Conservation (phyloP, 768 basidiomycete species). For the Tylopilus felleus region DNA sequence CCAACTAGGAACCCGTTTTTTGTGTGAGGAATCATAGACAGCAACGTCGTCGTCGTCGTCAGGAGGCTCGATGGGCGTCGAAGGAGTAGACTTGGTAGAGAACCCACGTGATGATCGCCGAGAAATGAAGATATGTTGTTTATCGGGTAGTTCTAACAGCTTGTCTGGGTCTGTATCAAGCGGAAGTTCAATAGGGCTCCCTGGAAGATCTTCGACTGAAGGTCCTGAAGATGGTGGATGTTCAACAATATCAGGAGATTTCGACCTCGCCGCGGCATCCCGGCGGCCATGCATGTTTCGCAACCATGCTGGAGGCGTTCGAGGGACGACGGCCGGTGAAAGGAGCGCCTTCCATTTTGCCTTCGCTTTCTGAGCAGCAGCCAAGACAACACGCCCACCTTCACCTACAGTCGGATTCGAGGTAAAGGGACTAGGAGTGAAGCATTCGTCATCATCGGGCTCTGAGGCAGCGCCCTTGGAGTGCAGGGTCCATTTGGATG, state of each 20-base stretch:
- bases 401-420: constrained; percentile 28
- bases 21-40: constrained; percentile 78
- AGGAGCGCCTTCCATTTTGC: constrained; percentile 51
- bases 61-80: constrained; percentile 36
- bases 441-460: constrained; percentile 42
- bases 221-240: constrained; percentile 23
- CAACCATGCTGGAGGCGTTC: constrained; percentile 30
- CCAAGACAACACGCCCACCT: constrained; percentile 38
- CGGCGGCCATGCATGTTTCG: constrained; percentile 23
- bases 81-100: constrained; percentile 29
- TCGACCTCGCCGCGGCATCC: constrained; percentile 10
- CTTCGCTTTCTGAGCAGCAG: constrained; percentile 52
- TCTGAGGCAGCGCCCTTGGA: constrained; percentile 36
- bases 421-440: constrained; percentile 23
- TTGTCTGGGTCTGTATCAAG: constrained; percentile 3
- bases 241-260: constrained; percentile 26
- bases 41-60: constrained; percentile 48
- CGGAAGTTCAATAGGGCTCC: constrained; percentile 18
- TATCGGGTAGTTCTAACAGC: constrained; percentile 22
- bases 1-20: constrained; percentile 85
- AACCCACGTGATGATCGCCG: constrained; percentile 28
- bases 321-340: constrained; percentile 32
- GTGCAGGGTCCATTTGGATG: constrained; percentile 46
- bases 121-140: constrained; percentile 19
- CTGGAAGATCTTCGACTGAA: constrained; percentile 25